Base-by-base conservation (phyloP, 108 stramenopile species). In the Stephanodiscus minutulus region DNA sequence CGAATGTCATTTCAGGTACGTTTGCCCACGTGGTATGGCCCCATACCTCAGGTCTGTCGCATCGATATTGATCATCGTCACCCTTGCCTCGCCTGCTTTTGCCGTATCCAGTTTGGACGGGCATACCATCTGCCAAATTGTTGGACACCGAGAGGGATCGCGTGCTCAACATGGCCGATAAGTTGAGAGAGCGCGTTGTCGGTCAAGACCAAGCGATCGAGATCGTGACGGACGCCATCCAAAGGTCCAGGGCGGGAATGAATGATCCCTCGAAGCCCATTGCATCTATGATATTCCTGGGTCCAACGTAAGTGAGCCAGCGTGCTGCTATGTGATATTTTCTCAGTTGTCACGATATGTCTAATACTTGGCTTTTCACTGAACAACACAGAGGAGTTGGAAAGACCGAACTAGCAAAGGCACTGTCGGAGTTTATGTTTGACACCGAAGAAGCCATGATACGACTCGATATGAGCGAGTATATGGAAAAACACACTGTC, bases 381-480 rank as follows among this genome's bases (percentile, higher is more conserved):
- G 17, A 20, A 6, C 2, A 22, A 64, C 15, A 9, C 37, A 68
- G 47, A 24, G 76, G 81, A 41, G 89, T 88, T 27, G 93, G 91
- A 46, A 93, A 97, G 81, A 99, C 98, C 9, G 96, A 97, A 72
- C 85, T 96, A n/a, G 92, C 95, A 61, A 98, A 98, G 74, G 96
- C 96, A 15, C 76, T 98, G 9, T 75, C 86, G 6, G 91, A 91
- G 69, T 95, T 96, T 57, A 90, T 97, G 85, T 99, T 97, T 78
- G 95, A 96, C 68, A 84, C 83, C 12, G 94, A 95, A 47, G 88
- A 96, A 46, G 89, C 89, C 53, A 76, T 98, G 64, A 89, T 97
- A 29, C 93, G 99, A 28, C 91, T 99, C 48, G 99, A 99, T 76
- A 99, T 98, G 98, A 85, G 83, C 28, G 99, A 99, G 79, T 98